phyloP scores from a whole-genome alignment of 2,329 filamentous ascomycete species.

The Dryadomyces sulphureus region DNA sequence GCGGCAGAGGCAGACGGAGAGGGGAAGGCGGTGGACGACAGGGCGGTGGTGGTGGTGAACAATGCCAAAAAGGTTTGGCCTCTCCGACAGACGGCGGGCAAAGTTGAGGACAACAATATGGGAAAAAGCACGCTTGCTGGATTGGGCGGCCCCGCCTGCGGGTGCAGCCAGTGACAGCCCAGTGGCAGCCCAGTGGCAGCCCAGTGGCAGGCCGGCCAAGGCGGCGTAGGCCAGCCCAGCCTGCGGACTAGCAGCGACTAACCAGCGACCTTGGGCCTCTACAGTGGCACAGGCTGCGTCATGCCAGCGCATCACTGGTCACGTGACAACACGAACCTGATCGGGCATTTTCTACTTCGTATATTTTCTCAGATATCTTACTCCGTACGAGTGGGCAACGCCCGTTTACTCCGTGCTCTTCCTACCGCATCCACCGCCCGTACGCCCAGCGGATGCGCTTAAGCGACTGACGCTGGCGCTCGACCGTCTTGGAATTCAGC shows the following conservation, averaged over 20 bases:
- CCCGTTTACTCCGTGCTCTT: not conserved
- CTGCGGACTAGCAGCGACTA: too few species aligned
- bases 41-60: not conserved
- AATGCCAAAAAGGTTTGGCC: too few species aligned
- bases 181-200: too few species aligned
- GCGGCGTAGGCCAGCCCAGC: too few species aligned
- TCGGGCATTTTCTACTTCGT: not conserved
- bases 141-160: not conserved
- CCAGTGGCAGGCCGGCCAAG: too few species aligned
- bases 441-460: constrained; percentile 86
- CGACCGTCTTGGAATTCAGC: constrained; percentile 66
- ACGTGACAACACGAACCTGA: too few species aligned
- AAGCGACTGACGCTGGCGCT: constrained; percentile 63
- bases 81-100: not conserved
- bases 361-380: not conserved
- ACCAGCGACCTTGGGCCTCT: too few species aligned
- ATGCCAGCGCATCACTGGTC: too few species aligned
- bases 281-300: too few species aligned
- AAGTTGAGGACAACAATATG: not conserved
- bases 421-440: constrained; percentile 48
- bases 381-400: not conserved
- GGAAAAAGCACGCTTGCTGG: not conserved
- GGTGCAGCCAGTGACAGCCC: not conserved
- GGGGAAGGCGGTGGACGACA: not conserved
- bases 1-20: not conserved